These are phyloP conservation scores for Trichosanthes cucumerina DNA, from an alignment of 306 rosid genomes.

Conservation along the genomic window DNA sequence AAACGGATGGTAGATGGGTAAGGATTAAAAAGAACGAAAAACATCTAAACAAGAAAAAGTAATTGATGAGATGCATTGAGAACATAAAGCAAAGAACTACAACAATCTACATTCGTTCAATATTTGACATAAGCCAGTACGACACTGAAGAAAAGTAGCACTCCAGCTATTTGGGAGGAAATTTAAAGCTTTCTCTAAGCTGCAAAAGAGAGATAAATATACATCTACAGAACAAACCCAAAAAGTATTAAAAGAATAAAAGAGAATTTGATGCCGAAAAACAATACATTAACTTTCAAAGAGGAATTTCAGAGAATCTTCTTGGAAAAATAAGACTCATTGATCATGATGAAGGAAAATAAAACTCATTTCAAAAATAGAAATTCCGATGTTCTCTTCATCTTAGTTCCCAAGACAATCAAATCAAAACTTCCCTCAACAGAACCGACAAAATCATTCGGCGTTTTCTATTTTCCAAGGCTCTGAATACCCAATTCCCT, in stretches of 20 bases:
- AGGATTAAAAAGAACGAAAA: background rate
- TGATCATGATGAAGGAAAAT: background rate
- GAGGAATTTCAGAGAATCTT: background rate
- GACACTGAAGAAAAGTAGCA: background rate
- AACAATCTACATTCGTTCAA: background rate
- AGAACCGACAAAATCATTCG: background rate
- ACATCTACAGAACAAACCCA: background rate
- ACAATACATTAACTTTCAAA: background rate
- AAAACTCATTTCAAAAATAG: background rate
- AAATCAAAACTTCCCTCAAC: background rate
- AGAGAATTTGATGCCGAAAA: background rate
- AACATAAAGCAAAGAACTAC: background rate
- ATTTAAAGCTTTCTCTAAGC: background rate
- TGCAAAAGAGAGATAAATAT: background rate
- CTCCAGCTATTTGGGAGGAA: background rate
- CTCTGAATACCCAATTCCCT: background rate
- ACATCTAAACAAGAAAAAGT: background rate
- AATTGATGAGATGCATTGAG: background rate
- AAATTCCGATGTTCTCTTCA: background rate
- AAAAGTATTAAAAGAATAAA: background rate
- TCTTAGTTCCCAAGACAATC: background rate
- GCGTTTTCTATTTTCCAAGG: background rate
- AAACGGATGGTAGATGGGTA: background rate
- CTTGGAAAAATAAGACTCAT: background rate
- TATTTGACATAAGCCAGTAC: background rate